phyloP scores from a whole-genome alignment of 1,139 yeast species.

The Magnusiomyces clavatus region DNA sequence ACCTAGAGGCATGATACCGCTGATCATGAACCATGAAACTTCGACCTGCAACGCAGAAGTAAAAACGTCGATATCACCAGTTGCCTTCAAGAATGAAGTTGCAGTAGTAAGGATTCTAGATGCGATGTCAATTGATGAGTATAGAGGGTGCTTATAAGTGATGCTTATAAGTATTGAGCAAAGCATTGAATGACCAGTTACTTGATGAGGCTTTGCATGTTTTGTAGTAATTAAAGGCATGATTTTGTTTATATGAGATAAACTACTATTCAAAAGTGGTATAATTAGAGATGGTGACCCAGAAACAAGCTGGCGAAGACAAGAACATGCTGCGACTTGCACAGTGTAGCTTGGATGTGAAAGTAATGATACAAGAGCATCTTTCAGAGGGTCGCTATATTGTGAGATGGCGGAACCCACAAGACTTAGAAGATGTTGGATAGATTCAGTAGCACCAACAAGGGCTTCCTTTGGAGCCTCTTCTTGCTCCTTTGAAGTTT shows the following conservation, averaged over 20 bases:
- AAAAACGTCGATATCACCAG: slow-evolving; percentile 26
- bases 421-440: slow-evolving; percentile 22
- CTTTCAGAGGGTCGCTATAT: slow-evolving; percentile 20
- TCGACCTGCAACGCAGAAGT: slow-evolving; percentile 29
- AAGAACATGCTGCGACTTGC: slow-evolving; percentile 20
- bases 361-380: slow-evolving; percentile 15
- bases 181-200: slow-evolving; percentile 28
- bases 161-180: slow-evolving; percentile 25
- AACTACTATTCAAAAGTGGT: slow-evolving; percentile 22
- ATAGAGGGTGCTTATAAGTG: slow-evolving; percentile 27
- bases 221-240: slow-evolving; percentile 21
- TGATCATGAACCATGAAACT: slow-evolving; percentile 60
- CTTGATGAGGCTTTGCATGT: slow-evolving; percentile 17
- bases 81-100: slow-evolving; percentile 27
- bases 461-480: slow-evolving; percentile 24
- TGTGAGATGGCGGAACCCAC: slow-evolving; percentile 31
- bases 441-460: slow-evolving; percentile 23
- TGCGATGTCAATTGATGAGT: slow-evolving; percentile 30
- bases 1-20: slow-evolving; percentile 70
- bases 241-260: slow-evolving; percentile 25
- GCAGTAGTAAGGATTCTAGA: slow-evolving; percentile 31
- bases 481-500: slow-evolving; percentile 19
- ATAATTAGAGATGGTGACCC: slow-evolving; percentile 25
- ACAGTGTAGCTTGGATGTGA: slow-evolving; percentile 22
- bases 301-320: slow-evolving; percentile 20